A percentile compares a stretch with the other conserved stretches of the same genome.
Evolutionary conservation across 1,139 yeast genomes (phyloP).

Genomic region (Blastobotrys malaysiensis): DNA sequence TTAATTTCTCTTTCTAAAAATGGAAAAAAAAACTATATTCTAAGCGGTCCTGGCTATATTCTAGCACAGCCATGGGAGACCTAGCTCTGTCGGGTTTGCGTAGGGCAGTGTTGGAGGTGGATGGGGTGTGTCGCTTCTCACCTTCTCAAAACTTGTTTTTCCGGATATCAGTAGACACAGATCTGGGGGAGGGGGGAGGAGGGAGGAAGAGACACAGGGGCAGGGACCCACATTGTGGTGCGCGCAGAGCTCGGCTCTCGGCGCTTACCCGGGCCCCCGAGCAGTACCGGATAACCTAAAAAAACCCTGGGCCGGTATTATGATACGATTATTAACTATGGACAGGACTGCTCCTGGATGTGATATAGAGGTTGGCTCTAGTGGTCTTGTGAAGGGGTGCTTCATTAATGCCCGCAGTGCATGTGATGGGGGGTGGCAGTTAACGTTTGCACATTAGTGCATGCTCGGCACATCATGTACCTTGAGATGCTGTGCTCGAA

Average conservation of each 20-base stretch:
- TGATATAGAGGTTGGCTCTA: no score
- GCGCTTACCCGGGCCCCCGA: neutral
- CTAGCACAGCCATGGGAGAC: no score
- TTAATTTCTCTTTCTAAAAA: neutral
- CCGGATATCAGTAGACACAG: neutral
- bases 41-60: no score
- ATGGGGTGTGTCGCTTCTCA: neutral
- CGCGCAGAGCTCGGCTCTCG: neutral
- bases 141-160: neutral
- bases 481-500: no score
- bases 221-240: neutral
- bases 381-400: neutral
- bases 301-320: no score
- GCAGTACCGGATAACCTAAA: neutral
- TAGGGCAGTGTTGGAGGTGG: neutral
- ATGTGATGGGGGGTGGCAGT: neutral
- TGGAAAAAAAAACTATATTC: neutral
- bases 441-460: neutral
- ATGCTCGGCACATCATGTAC: no score
- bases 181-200: neutral
- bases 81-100: no score
- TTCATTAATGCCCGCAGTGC: neutral
- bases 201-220: neutral
- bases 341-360: neutral
- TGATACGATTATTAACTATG: no score